Conservation (phyloP, 306 rosid species). For the Boehmeria nivea region DNA sequence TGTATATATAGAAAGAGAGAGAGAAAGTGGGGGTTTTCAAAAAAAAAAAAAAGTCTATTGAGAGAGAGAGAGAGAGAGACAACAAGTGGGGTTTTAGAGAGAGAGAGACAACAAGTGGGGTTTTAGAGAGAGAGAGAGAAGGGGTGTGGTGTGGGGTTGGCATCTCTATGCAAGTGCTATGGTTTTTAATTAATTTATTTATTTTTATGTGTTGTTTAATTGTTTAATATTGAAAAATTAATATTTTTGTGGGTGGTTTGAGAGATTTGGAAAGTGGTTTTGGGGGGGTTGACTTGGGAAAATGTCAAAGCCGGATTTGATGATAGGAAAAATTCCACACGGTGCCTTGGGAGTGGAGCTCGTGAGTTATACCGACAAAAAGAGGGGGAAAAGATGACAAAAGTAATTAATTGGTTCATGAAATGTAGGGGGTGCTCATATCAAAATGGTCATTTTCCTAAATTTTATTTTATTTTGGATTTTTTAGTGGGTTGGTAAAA, state of each 20-base stretch:
- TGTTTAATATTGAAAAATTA: neutral
- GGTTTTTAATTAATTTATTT: neutral
- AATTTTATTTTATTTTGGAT: neutral
- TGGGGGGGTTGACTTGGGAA: conserved; percentile 27
- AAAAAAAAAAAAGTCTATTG: neutral
- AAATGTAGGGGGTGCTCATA: neutral
- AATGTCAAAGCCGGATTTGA: conserved; percentile 46
- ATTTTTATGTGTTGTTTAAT: neutral
- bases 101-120: conserved; percentile 9
- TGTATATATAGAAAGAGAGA: conserved; percentile 31
- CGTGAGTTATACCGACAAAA: conserved; percentile 48
- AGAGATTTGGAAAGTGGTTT: conserved; percentile 12
- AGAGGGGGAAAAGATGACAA: neutral
- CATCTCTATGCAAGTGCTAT: conserved; percentile 39
- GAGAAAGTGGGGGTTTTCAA: conserved; percentile 17
- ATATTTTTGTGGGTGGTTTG: neutral
- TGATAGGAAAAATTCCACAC: conserved; percentile 28
- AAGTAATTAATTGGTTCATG: neutral
- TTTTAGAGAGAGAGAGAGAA: too few species aligned
- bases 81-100: conserved; percentile 4
- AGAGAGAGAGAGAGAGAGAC: conserved; percentile 14
- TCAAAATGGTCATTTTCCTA: neutral
- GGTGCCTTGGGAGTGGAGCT: conserved; percentile 35
- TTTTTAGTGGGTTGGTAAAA: conserved; percentile 14
- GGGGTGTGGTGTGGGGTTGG: conserved; percentile 22